Base-by-base conservation (phyloP, 768 basidiomycete genomes). In the Pulveroboletus sp. region DNA sequence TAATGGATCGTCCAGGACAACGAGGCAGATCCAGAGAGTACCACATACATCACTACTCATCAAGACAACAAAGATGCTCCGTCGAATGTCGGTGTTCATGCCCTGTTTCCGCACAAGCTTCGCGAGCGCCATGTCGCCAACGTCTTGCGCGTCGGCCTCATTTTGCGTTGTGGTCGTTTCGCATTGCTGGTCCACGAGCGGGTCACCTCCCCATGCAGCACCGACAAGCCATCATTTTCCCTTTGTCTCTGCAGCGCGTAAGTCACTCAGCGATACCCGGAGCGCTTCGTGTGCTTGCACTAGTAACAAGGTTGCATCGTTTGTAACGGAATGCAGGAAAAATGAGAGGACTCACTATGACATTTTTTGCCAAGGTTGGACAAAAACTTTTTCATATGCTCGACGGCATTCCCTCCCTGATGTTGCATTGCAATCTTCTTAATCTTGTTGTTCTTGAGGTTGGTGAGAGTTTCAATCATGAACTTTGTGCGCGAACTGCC, bases 161-260 rank as follows among this genome's bases (percentile, higher is more conserved):
- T 58, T 47, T 13, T 40, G 45, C 10, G 36, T 46, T 43, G 47
- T 56, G 30, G 62, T 53, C 37, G 58, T 41, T 5, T 62, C 66
- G 5, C 69, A 74, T 49, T 79, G 78, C 37, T 76, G 79, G 48
- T 97, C 94, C 17, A 85, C 75, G 4, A 97, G 78, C 8, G 95
- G 94, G 60, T 97, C 85, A 2, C 94, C 94, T 27, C 79, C 78
- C 95, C 95, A 99, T 0, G 90, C 95, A 2, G 95, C 92, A 16
- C 95, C 96, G 30, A 97, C 90, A 2, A 97, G 76, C 95, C 96
- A 98, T 95, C 96, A 98, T 71, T 96, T 96, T 5, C 94, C 96
- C 63, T 84, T 89, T 12, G 78, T 87, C 48, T 90, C 83, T 1
- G 92, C 85, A 0, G 83, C 80, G 51, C 81, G 89, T 6, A 98